Conservation (phyloP, 306 rosid species). For the Cotoneaster glaucophyllus region DNA sequence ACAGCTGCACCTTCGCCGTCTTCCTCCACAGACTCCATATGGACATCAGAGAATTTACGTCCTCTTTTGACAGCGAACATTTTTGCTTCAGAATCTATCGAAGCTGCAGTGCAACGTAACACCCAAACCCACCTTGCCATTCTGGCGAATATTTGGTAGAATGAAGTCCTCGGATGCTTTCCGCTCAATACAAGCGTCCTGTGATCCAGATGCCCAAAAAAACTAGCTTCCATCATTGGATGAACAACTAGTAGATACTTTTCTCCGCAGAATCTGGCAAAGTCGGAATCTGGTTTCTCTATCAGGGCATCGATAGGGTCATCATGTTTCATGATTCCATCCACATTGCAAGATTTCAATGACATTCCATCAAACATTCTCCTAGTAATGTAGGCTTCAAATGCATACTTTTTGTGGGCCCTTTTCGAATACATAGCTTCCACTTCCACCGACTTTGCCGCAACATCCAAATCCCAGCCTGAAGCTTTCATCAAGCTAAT, state of each 20-base stretch:
- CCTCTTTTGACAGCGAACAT: slow-evolving; percentile 48
- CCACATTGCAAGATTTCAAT: slow-evolving; percentile 26
- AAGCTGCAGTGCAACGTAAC: slow-evolving; percentile 41
- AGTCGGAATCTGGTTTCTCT: slow-evolving; percentile 59
- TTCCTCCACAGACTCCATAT: slow-evolving; percentile 65
- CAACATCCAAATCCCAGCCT: slow-evolving; percentile 77
- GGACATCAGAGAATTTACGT: slow-evolving; percentile 40
- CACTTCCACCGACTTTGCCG: slow-evolving; percentile 41
- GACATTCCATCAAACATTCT: slow-evolving; percentile 54
- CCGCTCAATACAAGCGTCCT: slow-evolving; percentile 43
- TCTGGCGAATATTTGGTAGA: slow-evolving; percentile 68
- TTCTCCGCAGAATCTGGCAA: slow-evolving; percentile 51
- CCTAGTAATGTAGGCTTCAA: slow-evolving; percentile 68
- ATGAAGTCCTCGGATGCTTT: slow-evolving; percentile 74
- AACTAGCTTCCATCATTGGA: slow-evolving; percentile 58
- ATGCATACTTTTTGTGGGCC: slow-evolving; percentile 71
- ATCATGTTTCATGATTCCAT: slow-evolving; percentile 44
- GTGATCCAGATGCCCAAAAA: slow-evolving; percentile 74
- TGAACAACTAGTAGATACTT: slow-evolving; percentile 62
- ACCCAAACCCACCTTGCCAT: slow-evolving; percentile 88
- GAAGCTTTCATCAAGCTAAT: slow-evolving; percentile 75
- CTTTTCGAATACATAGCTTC: slow-evolving; percentile 53
- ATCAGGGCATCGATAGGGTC: slow-evolving; percentile 57
- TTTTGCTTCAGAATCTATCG: slow-evolving; percentile 48
- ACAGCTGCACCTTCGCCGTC: slow-evolving; percentile 19